Evolutionary conservation across 1,284 basidiomycete genomes (phyloP), one percentile per base, ranked within the genome.

Genomic region (Bjerkandera adusta): DNA sequence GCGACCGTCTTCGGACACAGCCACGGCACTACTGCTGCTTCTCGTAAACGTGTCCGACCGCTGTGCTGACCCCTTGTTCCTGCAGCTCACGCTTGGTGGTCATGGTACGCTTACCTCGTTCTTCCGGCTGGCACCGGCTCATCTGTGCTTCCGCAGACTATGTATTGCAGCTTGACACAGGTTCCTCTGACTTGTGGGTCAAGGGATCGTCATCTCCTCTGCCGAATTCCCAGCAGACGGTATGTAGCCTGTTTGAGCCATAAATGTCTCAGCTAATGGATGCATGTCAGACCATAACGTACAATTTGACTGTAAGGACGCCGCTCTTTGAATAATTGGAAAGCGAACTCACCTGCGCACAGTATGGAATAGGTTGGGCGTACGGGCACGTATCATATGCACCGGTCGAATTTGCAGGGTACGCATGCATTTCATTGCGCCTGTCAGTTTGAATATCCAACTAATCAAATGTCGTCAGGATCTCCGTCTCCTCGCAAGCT

Each of bases 311-410:
- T 22, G 84, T 87, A 61, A 66, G 77, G 54, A n/a, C n/a, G n/a
- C n/a, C n/a, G n/a, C 37, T 34, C 22, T 48, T 21, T 41, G 13
- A 4, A 22, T 27, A 2, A 21, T 44, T 7, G 24, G 38, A 16
- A 18, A 10, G 4, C 13, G 21, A 20, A 34, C 36, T 25, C 13
- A 24, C 22, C 33, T 51, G 27, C 46, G 16, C 27, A 1, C 51
- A 89, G 87, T 91, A 90, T 63, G 85, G 83, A 43, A 81, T 85
- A 48, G 89, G 89, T 18, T 89, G 83, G 78, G 85, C 84, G 4
- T 71, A 66, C 42, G 88, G 88, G 3, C 63, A 70, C 52, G 67
- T 91, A 32, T 69, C 77, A 3, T 83, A 77, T 62, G 78, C 82
- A 15, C 59, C 75, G 3, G 76, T 82, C 21, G 64, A 76, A 46